A percentile compares a stretch with the other conserved stretches of the same genome.
These are phyloP conservation scores for Tremella fuciformis DNA, from an alignment of 768 basidiomycete genomes.

Conservation along the genomic window DNA sequence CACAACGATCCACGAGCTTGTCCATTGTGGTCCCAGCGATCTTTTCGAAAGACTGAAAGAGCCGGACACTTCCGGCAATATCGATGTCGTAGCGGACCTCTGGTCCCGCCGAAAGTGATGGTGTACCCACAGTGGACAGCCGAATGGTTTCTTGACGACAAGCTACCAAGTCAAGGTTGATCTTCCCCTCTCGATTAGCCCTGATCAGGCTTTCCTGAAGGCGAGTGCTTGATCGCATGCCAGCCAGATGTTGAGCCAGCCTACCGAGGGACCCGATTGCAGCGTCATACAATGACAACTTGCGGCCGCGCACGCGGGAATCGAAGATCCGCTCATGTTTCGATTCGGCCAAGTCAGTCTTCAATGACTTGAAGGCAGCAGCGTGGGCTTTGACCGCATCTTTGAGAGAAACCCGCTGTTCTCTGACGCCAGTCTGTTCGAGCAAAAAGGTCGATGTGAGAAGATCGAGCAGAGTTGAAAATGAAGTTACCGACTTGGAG, in stretches of 20 bases:
- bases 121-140: background rate
- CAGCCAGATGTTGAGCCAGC: conserved; percentile 89
- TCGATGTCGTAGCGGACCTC: conserved; percentile 22
- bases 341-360: conserved; percentile 80
- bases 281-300: conserved; percentile 71
- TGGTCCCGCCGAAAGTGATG: background rate
- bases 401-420: conserved; percentile 56
- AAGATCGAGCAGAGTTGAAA: conserved; percentile 76
- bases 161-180: conserved; percentile 22
- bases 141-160: background rate
- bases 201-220: conserved; percentile 78
- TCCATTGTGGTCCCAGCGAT: conserved; percentile 47
- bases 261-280: conserved; percentile 81
- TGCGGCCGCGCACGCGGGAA: conserved; percentile 49
- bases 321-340: conserved; percentile 71
- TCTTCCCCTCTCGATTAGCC: conserved; percentile 53
- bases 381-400: conserved; percentile 81
- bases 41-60: conserved; percentile 48
- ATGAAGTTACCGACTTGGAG: conserved; percentile 79
- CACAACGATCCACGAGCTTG: conserved; percentile 34
- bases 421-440: conserved; percentile 53
- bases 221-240: conserved; percentile 75
- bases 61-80: conserved; percentile 35
- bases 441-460: conserved; percentile 82
- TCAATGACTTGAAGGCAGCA: conserved; percentile 81